phyloP scores from a whole-genome alignment of 345 rosid species.

The Trapa incisa region DNA sequence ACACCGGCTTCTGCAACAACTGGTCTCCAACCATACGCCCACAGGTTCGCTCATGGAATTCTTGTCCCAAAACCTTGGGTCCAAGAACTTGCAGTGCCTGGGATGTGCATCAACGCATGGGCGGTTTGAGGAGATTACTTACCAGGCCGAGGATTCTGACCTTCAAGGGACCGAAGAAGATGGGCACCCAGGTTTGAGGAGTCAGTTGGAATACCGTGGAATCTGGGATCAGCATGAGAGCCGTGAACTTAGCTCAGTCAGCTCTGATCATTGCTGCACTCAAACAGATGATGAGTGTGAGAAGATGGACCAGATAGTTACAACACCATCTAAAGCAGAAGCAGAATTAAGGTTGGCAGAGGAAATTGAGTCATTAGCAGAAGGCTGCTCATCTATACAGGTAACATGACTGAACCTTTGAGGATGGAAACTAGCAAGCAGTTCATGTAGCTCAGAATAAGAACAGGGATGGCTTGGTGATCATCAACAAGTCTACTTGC shows the following conservation, averaged over 20 bases:
- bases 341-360: conserved; percentile 16
- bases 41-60: conserved; percentile 48
- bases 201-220: conserved; percentile 28
- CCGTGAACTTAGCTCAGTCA: conserved; percentile 52
- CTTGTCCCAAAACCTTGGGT: conserved; percentile 24
- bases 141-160: conserved; percentile 37
- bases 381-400: conserved; percentile 17
- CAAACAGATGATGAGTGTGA: conserved; percentile 49
- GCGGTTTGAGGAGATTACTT: conserved; percentile 68
- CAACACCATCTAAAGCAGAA: conserved; percentile 10
- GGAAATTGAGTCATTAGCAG: conserved; percentile 11
- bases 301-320: conserved; percentile 17
- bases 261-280: conserved; percentile 26
- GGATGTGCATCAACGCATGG: conserved; percentile 75
- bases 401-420: conserved; percentile 21
- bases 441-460: too few species aligned
- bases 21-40: conserved; percentile 59
- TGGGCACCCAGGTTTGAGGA: conserved; percentile 10
- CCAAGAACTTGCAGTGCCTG: conserved; percentile 33
- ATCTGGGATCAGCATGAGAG: conserved; percentile 67
- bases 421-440: background rate
- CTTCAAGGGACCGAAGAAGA: conserved; percentile 22
- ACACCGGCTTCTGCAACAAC: conserved; percentile 43
- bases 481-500: background rate
- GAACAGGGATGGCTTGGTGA: too few species aligned